These are phyloP conservation scores for Suhomyces atakaporum DNA, from an alignment of 1,139 yeast genomes.

Conservation along the genomic window DNA sequence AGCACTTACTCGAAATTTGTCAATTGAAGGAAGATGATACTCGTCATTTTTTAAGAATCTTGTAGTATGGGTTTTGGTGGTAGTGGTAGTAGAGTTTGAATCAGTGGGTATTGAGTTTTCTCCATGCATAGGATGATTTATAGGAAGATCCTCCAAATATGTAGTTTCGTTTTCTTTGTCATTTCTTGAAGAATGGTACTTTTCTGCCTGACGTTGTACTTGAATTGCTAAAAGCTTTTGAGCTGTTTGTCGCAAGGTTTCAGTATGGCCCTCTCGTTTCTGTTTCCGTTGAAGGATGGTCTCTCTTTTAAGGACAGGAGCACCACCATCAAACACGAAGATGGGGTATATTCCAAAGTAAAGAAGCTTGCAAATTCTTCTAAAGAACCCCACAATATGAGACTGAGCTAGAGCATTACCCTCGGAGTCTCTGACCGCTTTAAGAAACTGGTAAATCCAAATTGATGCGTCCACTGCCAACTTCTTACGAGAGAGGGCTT, in stretches of 20 bases:
- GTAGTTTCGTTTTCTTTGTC: constrained; percentile 25
- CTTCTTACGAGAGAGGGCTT: constrained; percentile 71
- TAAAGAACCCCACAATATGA: constrained; percentile 90
- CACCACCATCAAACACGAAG: constrained; percentile 98
- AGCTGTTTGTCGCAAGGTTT: constrained; percentile 74
- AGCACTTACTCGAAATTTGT: constrained; percentile 35
- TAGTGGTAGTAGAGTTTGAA: constrained; percentile 6
- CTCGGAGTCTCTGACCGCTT: constrained; percentile 86
- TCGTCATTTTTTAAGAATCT: constrained; percentile 61
- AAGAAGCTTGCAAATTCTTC: constrained; percentile 87
- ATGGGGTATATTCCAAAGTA: constrained; percentile 90
- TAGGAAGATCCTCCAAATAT: constrained; percentile 47
- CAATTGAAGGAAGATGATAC: constrained; percentile 76
- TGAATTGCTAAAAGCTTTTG: constrained; percentile 79
- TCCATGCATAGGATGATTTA: constrained; percentile 21
- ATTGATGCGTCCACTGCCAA: constrained; percentile 98
- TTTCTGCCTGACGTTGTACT: constrained; percentile 60
- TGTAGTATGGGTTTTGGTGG: too few species aligned
- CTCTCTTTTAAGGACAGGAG: constrained; percentile 77
- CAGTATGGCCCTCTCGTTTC: constrained; percentile 72
- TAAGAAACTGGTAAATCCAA: constrained; percentile 96
- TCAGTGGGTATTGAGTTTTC: not conserved
- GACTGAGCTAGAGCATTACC: constrained; percentile 80
- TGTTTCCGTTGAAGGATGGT: constrained; percentile 73
- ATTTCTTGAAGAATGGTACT: constrained; percentile 10